Evolutionary conservation across 2,329 filamentous ascomycete species (phyloP).

Genomic region (Sporothrix brasiliensis): DNA sequence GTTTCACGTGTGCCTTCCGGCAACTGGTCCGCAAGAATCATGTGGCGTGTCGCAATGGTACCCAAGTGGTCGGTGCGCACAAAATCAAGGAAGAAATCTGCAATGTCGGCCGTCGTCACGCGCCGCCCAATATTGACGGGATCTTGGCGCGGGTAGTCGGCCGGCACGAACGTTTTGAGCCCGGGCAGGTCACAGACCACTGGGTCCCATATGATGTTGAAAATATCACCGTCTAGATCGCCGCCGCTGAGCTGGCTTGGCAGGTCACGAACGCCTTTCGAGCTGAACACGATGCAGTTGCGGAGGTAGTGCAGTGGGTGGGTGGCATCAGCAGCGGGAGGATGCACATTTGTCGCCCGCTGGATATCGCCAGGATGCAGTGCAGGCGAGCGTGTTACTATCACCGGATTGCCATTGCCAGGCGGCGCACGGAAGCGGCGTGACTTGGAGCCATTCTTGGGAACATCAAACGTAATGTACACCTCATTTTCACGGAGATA

Average conservation of each 20-base stretch:
- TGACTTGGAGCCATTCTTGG: constrained; percentile 29
- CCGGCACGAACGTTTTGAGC: constrained; percentile 53
- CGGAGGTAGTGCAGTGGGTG: constrained; percentile 64
- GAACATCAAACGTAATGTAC: constrained; percentile 55
- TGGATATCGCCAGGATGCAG: constrained; percentile 83
- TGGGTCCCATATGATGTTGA: constrained; percentile 75
- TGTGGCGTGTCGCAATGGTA: constrained; percentile 65
- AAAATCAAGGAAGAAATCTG: constrained; percentile 77
- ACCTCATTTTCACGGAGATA: constrained; percentile 68
- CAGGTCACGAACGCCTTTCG: constrained; percentile 69
- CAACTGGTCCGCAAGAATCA: constrained; percentile 64
- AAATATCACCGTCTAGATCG: constrained; percentile 82
- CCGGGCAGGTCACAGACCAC: constrained; percentile 48
- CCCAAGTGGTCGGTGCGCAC: constrained; percentile 70
- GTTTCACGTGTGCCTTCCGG: constrained; percentile 54
- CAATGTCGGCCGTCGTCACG: constrained; percentile 69
- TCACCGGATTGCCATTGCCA: constrained; percentile 48
- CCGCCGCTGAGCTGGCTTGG: constrained; percentile 79
- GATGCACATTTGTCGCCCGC: constrained; percentile 62
- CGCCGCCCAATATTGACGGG: constrained; percentile 62
- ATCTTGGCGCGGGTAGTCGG: constrained; percentile 66
- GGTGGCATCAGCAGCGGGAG: constrained; percentile 46
- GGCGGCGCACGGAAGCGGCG: constrained; percentile 36
- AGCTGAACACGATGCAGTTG: constrained; percentile 81
- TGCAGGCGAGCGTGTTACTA: constrained; percentile 78